Base-by-base conservation (phyloP, 257 asterid genomes). In the Avicennia marina region DNA sequence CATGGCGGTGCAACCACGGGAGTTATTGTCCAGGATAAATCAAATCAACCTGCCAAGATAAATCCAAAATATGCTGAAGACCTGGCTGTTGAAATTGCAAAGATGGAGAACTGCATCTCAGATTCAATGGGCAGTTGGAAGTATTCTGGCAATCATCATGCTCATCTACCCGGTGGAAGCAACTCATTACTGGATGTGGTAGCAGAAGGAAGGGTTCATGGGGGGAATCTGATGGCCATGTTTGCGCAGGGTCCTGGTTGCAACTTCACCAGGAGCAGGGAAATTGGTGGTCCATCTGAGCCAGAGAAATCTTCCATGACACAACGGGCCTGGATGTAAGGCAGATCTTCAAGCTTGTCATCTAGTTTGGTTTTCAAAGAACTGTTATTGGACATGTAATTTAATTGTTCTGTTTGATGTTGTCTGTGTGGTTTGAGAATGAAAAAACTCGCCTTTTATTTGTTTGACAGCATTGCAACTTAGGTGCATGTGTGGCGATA, bases 171-270 rank as follows among this genome's bases (percentile, higher is more conserved):
- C n/a, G 69, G 50, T 25, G 73, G 63, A 49, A 64, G 70, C 65
- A 68, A 62, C 15, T 47, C 66, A 29, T 32, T 73, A 17, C 25
- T 79, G 2, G 69, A 60, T 5, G 67, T 72, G 80, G 72, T 75
- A n/a, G 81, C 94, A 1, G 97, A 90, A 77, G 97, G 96, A 50
- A 80, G 97, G 70, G 96, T 90, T 70, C 97, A 90, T 32, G 97
- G 97, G 22, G 97, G 97, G 71, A 82, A 81, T 67, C 69, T 90
- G 61, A 64, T 90, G 85, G 80, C 96, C 15, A 47, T 84, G 75
- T 53, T 90, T 9, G 72, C 72, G 0, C 72, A 69, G 0, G 43
- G 49, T 41, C 71, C 90, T 36, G 65, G 72, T 68, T 63, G 45
- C 61, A 63, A 65, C 62, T 56, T 73, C 13, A 46, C 60, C 53